Base-by-base conservation (phyloP, 1,284 basidiomycete species). In the Pyrrhoderma noxium region DNA sequence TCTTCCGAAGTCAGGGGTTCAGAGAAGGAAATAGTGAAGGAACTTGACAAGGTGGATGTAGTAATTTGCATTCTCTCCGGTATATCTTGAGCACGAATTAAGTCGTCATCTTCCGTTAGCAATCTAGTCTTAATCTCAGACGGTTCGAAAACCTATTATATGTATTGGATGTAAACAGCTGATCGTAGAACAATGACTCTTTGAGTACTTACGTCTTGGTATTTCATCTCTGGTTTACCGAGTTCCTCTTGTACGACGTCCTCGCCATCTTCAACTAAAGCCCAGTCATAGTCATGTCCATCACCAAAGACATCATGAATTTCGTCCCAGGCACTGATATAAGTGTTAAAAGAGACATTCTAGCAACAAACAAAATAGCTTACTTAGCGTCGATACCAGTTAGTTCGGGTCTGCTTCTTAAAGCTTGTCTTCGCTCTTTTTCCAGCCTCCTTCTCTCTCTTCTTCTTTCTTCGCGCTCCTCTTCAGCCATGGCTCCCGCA, bases 301-400 rank as follows among this genome's bases (percentile, higher is more conserved):
- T 96, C 91, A 35, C 96, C 96, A 62, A 99, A 99, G 8, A 99
- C 92, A 57, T 94, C 95, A 57, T 89, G 88, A 45, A 99, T 89
- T 69, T 98, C 96, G 54, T 93, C 88, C 93, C 93, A 97, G 31
- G 93, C 89, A 62, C 94, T 97, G n/a, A 3, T 63, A 19, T 3
- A 52, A 59, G 60, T 60, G 46, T 52, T 44, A 45, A 52, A 49
- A 53, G 21, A 21, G 22, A 19, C 5, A 41, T 56, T 22, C 44
- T 14, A 21, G 45, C 11, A 31, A 13, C 18, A 45, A 14, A 16
- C 27, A 51, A 23, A 14, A 19, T 1, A n/a, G 21, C 45, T 8
- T 65, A 92, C 90, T 77, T 83, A 43, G 88, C 83, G 61, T 93
- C 92, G 54, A 96, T 90, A 37, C 93, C 94, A 19, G 82, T 78